A percentile compares a stretch with the other conserved stretches of the same genome.
Evolutionary conservation across 1,284 basidiomycete species (phyloP).

Genomic region (Caloboletus inedulis): DNA sequence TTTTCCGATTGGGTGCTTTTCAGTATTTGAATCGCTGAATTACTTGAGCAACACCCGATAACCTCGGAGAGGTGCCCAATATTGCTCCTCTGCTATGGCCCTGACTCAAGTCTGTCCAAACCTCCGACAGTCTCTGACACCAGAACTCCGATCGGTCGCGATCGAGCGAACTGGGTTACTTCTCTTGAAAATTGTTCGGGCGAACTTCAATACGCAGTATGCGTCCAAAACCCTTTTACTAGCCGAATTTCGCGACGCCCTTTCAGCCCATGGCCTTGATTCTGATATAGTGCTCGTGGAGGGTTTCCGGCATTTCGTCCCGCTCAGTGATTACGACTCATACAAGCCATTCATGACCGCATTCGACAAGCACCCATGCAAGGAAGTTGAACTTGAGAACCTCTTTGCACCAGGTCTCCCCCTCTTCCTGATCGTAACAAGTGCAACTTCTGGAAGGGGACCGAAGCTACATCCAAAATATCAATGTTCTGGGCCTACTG

Average conservation of each 20-base stretch:
- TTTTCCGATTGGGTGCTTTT: too few relatives aligned
- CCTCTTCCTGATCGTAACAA: constrained; percentile 3
- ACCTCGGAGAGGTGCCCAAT: background rate
- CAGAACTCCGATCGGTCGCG: background rate
- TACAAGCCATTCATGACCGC: constrained; percentile 13
- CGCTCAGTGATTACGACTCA: constrained; percentile 9
- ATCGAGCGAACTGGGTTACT: background rate
- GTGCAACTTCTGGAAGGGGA: constrained; percentile 11
- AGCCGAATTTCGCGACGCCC: constrained; percentile 1
- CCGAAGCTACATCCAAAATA: constrained; percentile 8
- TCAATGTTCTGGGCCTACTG: background rate
- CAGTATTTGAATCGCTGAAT: too few relatives aligned
- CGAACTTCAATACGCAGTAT: constrained; percentile 7
- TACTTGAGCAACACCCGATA: background rate
- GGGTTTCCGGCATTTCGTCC: constrained; percentile 5
- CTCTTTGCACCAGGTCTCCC: constrained; percentile 20
- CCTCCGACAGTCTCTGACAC: background rate
- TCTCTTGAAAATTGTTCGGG: constrained; percentile 3
- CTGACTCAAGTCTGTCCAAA: too few relatives aligned
- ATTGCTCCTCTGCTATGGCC: background rate
- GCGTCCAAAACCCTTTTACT: constrained; percentile 1
- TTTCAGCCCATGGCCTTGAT: background rate
- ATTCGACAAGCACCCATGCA: constrained; percentile 11
- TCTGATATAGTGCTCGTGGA: background rate
- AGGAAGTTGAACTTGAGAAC: constrained; percentile 10